Evolutionary conservation across 2,329 filamentous ascomycete genomes (phyloP).

Genomic region (Diplocarpon mali): DNA sequence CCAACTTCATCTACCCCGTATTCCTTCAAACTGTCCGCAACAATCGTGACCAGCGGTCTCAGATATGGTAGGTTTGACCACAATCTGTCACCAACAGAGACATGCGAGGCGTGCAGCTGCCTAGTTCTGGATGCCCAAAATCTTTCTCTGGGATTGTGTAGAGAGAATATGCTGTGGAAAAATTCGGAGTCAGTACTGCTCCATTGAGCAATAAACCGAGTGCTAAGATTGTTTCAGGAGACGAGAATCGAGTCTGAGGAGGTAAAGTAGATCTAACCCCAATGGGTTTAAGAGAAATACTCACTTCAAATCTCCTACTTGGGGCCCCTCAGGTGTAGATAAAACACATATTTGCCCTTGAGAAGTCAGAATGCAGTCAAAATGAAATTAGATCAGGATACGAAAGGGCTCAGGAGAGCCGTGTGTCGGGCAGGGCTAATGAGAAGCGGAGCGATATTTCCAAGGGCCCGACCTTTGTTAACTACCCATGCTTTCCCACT

Average conservation of each 20-base stretch:
- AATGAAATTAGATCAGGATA: neutral
- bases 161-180: conserved; percentile 50
- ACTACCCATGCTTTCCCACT: conserved; percentile 65
- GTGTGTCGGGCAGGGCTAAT: too few species aligned
- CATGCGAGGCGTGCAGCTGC: conserved; percentile 68
- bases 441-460: neutral
- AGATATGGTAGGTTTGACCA: conserved; percentile 73
- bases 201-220: too few species aligned
- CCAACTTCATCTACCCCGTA: conserved; percentile 53
- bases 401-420: too few species aligned
- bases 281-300: too few species aligned
- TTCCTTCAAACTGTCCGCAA: conserved; percentile 52
- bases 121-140: conserved; percentile 75
- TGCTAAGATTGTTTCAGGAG: too few species aligned
- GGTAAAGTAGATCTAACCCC: too few species aligned
- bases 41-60: conserved; percentile 61
- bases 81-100: conserved; percentile 59
- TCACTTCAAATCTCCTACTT: conserved; percentile 67
- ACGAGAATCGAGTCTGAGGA: too few species aligned
- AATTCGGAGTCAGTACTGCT: too few species aligned
- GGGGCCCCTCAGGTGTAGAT: conserved; percentile 64
- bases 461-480: conserved; percentile 27
- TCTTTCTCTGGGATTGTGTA: conserved; percentile 62
- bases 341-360: conserved; percentile 60
- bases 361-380: neutral